Base-by-base conservation (phyloP, 805 yeast species). In the Candida orba region DNA sequence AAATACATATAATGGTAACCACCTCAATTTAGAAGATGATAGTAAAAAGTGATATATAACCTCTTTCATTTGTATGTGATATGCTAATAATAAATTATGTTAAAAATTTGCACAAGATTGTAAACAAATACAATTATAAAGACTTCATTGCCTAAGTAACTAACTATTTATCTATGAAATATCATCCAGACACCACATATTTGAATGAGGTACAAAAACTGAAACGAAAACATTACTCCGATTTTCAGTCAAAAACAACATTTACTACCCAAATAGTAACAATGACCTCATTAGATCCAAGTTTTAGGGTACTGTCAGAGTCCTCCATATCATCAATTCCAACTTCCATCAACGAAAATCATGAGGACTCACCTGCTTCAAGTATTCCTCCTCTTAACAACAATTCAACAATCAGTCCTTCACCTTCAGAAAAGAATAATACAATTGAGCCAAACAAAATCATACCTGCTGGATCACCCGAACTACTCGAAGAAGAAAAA, bases 1-100 rank as follows among this genome's bases (percentile, higher is more conserved):
- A 31, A 56, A 65, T 24, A 74, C 79, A 1, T 79, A 76, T 52
- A 79, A 79, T 52, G 84, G 84, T 1, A 80, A 79, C 53, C 69
- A 66, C 15, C 56, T 76, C 32, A 71, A 68, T 47, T 52, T 79
- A 39, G 79, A 78, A 51, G 80, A 76, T 50, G 76, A 76, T 30
- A 25, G 32, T 18, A 31, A 32, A 31, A 30, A 30, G 14, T 30
- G 17, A 30, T 30, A 30, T 2, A 30, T n/a, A n/a, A n/a, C n/a
- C n/a, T 27, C 29, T 10, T 27, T 27, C 29, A 3, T 27, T 27
- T 27, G 29, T 27, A 27, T 27, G 5, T 27, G 29, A 27, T 13
- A n/a, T 12, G 13, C 32, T 33, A 33, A 13, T 32, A 32, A 32
- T 32, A 32, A 8, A 32, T 32, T 9, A n/a, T 30, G n/a, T 14